Conservation (phyloP, 2,329 filamentous ascomycete genomes). For the Hymenotorrendiella dingleyae region DNA sequence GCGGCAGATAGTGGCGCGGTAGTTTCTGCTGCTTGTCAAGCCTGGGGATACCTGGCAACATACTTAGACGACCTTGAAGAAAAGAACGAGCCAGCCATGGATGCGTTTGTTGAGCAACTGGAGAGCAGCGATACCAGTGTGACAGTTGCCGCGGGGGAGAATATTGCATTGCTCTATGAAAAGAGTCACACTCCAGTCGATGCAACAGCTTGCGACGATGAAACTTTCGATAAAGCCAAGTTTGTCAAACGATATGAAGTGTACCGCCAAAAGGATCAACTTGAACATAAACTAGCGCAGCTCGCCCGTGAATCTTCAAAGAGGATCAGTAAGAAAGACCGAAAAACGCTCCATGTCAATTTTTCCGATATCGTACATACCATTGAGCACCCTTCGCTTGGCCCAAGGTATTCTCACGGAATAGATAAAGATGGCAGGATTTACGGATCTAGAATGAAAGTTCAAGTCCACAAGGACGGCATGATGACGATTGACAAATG, state of each 20-base stretch:
- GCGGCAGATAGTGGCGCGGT: conserved; percentile 55
- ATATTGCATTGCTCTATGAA: conserved; percentile 66
- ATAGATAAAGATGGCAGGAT: conserved; percentile 53
- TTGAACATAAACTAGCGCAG: conserved; percentile 52
- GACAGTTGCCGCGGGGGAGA: conserved; percentile 65
- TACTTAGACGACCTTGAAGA: conserved; percentile 60
- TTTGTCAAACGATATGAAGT: conserved; percentile 60
- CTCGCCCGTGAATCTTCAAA: conserved; percentile 56
- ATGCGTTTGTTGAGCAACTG: conserved; percentile 65
- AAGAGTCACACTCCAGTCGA: conserved; percentile 45
- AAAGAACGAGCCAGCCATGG: conserved; percentile 57
- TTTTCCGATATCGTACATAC: conserved; percentile 62
- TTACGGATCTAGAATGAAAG: conserved; percentile 56
- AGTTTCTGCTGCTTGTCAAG: conserved; percentile 60
- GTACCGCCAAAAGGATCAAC: conserved; percentile 57
- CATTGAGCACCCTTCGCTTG: conserved; percentile 59
- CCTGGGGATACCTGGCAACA: conserved; percentile 64
- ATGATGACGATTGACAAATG: conserved; percentile 63
- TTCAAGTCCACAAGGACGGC: conserved; percentile 53
- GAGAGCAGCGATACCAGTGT: conserved; percentile 55
- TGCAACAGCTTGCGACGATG: conserved; percentile 36
- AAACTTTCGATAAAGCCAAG: conserved; percentile 32
- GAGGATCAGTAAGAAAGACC: conserved; percentile 59
- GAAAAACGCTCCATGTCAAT: conserved; percentile 58
- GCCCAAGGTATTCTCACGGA: conserved; percentile 60